Percentiles rank a stretch among this genome's conserved stretches.
Evolutionary conservation across 2,329 filamentous ascomycete genomes (phyloP).

Genomic region (Macrophomina phaseolina): DNA sequence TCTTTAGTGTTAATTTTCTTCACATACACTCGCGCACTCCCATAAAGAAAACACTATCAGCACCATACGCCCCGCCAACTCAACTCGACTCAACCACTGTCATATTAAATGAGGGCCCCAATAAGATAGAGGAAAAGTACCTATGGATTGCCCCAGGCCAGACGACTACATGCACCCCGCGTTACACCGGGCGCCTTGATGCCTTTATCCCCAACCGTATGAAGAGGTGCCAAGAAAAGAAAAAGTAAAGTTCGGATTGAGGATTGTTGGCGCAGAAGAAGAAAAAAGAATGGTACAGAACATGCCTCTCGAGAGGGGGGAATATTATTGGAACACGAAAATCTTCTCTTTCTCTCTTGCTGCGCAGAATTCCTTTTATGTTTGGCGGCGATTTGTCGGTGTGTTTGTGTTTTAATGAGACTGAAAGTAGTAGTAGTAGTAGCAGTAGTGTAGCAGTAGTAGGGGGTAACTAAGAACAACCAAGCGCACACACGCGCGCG

Average conservation of each 20-base stretch:
- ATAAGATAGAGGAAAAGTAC: not conserved
- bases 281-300: conserved; percentile 13
- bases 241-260: too few species aligned
- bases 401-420: not conserved
- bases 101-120: conserved; percentile 1
- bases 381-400: conserved; percentile 10
- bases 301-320: conserved; percentile 1
- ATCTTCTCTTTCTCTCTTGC: not conserved
- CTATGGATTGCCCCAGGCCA: not conserved
- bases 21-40: not conserved
- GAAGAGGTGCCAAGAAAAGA: too few species aligned
- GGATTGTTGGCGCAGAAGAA: not conserved
- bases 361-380: not conserved
- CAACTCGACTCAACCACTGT: not conserved
- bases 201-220: not conserved
- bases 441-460: too few species aligned
- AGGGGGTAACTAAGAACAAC: not conserved
- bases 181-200: conserved; percentile 4
- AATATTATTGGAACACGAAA: conserved; percentile 25
- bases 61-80: not conserved
- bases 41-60: not conserved
- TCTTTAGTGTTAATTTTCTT: too few species aligned
- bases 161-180: not conserved
- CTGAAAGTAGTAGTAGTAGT: too few species aligned
- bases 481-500: not conserved